These are phyloP conservation scores for Linderniella brevidens DNA, from an alignment of 257 asterid species.

Conservation along the genomic window DNA sequence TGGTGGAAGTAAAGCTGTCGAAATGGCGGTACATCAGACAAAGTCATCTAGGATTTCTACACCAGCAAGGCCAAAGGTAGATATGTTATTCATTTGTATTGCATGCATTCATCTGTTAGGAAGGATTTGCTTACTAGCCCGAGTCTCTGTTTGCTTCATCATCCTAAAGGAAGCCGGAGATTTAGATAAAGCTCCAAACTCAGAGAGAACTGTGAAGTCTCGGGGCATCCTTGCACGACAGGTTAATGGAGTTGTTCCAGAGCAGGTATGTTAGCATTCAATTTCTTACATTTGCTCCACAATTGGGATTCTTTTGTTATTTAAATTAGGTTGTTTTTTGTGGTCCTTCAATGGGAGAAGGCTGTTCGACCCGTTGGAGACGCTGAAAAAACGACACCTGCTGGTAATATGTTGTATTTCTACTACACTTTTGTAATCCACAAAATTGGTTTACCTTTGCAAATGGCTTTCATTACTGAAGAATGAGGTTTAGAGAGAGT, in stretches of 20 bases:
- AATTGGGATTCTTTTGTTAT: slow-evolving; percentile 7
- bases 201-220: slow-evolving; percentile 54
- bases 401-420: slow-evolving; percentile 34
- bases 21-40: slow-evolving; percentile 30
- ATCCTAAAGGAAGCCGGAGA: slow-evolving; percentile 40
- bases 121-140: background rate
- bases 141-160: too few relatives aligned
- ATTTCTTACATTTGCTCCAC: background rate
- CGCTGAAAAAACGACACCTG: slow-evolving; percentile 41
- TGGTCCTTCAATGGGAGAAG: slow-evolving; percentile 26
- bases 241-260: slow-evolving; percentile 72
- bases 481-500: background rate
- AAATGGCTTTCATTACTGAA: background rate
- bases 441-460: slow-evolving; percentile 4
- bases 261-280: slow-evolving; percentile 38
- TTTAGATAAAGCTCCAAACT: slow-evolving; percentile 43
- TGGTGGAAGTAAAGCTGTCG: slow-evolving; percentile 57
- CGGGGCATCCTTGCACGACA: slow-evolving; percentile 79
- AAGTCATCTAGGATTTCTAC: slow-evolving; percentile 25
- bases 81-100: background rate
- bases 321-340: slow-evolving; percentile 10
- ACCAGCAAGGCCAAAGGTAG: slow-evolving; percentile 20
- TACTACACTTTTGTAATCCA: background rate
- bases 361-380: slow-evolving; percentile 48
- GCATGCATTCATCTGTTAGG: slow-evolving; percentile 2